Evolutionary conservation across 1,284 basidiomycete species (phyloP), one percentile per base, ranked within the genome.

Genomic region (Ustilago bromivora): DNA sequence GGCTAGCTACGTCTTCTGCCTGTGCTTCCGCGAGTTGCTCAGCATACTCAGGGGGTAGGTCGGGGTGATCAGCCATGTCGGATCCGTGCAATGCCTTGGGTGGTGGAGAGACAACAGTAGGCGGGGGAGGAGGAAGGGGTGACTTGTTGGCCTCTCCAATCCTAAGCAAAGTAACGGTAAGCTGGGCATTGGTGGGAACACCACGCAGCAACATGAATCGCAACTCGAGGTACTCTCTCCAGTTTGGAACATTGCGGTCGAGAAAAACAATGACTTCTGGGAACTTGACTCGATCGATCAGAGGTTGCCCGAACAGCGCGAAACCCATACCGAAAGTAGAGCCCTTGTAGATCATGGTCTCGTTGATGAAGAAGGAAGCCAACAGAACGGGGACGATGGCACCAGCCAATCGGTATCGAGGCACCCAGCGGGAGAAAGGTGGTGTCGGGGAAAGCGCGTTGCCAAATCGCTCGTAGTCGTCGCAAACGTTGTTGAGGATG

Each of bases 111-210:
- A 80, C 80, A 1, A 80, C 76, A 2, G 85, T 46, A 0, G 83
- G 75, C 13, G 88, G 88, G 8, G 89, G 88, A 1, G 88, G 88
- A 1, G 89, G 89, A 4, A 89, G 78, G 0, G 89, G 89, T 0
- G 86, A 80, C 61, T 88, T 87, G 41, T 84, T 84, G 0, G 85
- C 86, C 74, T 90, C 89, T 7, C 87, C 88, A 34, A 90, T 87
- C 15, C 89, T 87, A 3, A 90, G 82, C 35, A 90, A 80, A 36
- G 89, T 89, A 4, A 90, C 82, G 0, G 89, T 89, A 46, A 90
- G 87, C 73, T 90, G 90, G 5, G 89, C 89, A 71, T 90, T 89
- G 54, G 90, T 90, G 3, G 90, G 90, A 0, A 90, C 89, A 11
- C 89, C 87, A 28, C 86, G 88, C 17, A 90, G 82, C 43, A 90